A percentile compares a stretch with the other conserved stretches of the same genome.
Conservation (phyloP, 2,329 filamentous ascomycete species). For the Colletotrichum godetiae region DNA sequence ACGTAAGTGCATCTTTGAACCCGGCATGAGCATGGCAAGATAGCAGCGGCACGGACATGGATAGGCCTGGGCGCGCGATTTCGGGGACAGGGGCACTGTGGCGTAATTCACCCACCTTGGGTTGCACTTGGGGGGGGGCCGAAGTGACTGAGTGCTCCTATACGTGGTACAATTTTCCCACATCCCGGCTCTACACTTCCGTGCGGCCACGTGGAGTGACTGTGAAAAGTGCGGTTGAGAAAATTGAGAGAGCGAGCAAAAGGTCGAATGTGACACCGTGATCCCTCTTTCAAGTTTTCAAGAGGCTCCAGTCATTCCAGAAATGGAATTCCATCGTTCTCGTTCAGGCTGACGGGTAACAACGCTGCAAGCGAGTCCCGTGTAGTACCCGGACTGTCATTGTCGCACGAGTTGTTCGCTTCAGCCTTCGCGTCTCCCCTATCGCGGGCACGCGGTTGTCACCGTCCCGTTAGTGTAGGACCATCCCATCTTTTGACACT, state of each 20-base stretch:
- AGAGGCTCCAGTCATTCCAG: constrained; percentile 3
- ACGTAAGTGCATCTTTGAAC: constrained; percentile 17
- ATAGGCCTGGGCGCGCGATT: constrained; percentile 8
- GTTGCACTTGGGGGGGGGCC: not conserved
- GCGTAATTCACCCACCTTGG: constrained; percentile 1
- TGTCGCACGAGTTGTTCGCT: not conserved
- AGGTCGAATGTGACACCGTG: not conserved
- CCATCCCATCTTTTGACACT: constrained; percentile 13
- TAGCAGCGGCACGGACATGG: not conserved
- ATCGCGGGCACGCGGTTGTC: not conserved
- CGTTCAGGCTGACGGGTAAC: not conserved
- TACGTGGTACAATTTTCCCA: constrained; percentile 21
- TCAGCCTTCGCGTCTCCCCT: not conserved
- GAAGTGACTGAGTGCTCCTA: not conserved
- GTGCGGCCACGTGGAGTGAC: constrained; percentile 29
- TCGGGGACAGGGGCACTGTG: constrained; percentile 17
- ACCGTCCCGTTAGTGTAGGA: not conserved
- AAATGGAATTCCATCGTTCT: not conserved
- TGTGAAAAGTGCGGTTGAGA: not conserved
- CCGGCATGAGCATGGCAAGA: not conserved
- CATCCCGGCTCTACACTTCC: constrained; percentile 21
- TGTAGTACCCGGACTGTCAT: not conserved
- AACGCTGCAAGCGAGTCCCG: not conserved
- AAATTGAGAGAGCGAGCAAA: not conserved
- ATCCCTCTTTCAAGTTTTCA: not conserved